Base-by-base conservation (phyloP, 495 filamentous ascomycete species). In the Chaetomium cochliodes region DNA sequence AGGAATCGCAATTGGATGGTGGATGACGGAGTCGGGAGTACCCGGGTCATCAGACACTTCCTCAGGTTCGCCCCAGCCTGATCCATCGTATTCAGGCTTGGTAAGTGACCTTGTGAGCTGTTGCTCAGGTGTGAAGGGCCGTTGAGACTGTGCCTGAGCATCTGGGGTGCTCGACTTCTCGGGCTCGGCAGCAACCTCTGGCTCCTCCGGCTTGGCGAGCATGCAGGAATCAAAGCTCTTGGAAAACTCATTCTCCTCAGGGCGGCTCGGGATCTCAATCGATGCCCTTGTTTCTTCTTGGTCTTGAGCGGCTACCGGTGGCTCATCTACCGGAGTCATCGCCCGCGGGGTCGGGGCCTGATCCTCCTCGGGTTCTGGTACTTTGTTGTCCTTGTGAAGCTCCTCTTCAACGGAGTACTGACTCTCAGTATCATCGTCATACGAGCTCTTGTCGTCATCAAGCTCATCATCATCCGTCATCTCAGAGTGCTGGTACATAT, bases 11-110 rank as follows among this genome's bases (percentile, higher is more conserved):
- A 86, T 69, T 22, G 91, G 85, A 67, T 91, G 91, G 62, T 92
- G 90, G 66, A 97, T 96, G 28, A 97, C 92, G n/a, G 94, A 97
- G 33, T 94, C 91, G 12, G 92, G 92, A 3, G 93, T 96, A 42
- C 90, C 87, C 2, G 90, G 89, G 58, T 90, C 87, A 5, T 79
- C 74, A 28, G 83, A 80, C 39, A 82, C 82, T 6, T 82, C 82
- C 8, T 81, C 73, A 26, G 78, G 73, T 33, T 80, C 83, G 39
- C 82, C 79, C 78, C 83, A 86, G 6, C 82, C 82, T 6, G 78
- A 77, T 16, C 81, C 82, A 64, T 85, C 83, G 69, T 85, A 84
- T 62, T 82, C 81, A 2, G 82, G 82, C 67, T 81, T 81, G n/a
- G 80, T 73, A 55, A 73, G 65, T 23, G 79, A 69, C 52, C 68